Evolutionary conservation across 495 filamentous ascomycete species (phyloP), one percentile per base, ranked within the genome.

Genomic region (Cercophora samala): DNA sequence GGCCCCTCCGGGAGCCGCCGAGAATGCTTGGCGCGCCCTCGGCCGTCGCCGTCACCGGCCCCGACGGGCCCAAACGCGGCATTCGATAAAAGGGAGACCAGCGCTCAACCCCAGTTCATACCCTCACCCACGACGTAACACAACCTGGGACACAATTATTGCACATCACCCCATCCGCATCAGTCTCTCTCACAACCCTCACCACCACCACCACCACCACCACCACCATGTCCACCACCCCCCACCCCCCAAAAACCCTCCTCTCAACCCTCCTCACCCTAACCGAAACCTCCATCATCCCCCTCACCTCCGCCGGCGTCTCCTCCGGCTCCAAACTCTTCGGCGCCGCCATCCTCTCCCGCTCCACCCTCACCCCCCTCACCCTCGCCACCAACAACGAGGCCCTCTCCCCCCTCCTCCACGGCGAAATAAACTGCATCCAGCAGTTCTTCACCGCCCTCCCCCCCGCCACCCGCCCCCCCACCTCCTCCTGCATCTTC

Each of bases 361-460:
- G 76, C 3, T 32, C 65, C 1, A 66, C 64, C 25, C 70, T 79
- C 18, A 4, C 42, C 0, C 73, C 74, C 3, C 56, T 76, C 0
- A 79, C 74, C 0, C 74, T 77, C 0, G 65, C 78, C 13, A 80
- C 77, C 64, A 80, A 80, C 72, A 75, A 78, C 68, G 77, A 80
- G 65, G 69, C 68, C 51, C 70, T 55, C 1, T 79, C 78, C 6
- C 77, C 78, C 0, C 71, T 80, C 4, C 68, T 79, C 4, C 78
- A 80, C 67, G 76, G 77, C 66, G 78, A 80, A 66, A 78, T 80
- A 72, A 80, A 80, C 72, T 80, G 78, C 71, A 79, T 80, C 72
- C 77, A 78, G 68, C 68, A 79, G 42, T 80, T 78, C 68, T 79
- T 79, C 61, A 46, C 73, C 0, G 1, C 37, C 37, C 5, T 46